Conservation (phyloP, 2,329 filamentous ascomycete species). For the Fusarium nelsonii region DNA sequence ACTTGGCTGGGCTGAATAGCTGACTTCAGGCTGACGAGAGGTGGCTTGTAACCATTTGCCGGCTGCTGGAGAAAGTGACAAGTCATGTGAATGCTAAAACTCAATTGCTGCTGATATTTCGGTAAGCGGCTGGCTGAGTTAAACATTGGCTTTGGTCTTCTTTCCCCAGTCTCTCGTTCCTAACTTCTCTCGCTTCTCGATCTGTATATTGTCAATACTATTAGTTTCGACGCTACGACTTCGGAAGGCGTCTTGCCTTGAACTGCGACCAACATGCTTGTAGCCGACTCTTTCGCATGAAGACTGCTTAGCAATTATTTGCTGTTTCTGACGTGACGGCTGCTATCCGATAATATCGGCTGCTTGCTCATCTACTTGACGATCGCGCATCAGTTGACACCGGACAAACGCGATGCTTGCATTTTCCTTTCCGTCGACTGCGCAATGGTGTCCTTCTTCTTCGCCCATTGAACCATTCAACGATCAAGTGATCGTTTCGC, state of each 20-base stretch:
- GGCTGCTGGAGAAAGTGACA: slow-evolving; percentile 10
- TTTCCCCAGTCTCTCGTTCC: not conserved
- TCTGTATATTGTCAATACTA: slow-evolving; percentile 1
- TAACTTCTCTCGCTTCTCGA: not conserved
- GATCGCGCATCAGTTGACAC: not conserved
- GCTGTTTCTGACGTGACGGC: not conserved
- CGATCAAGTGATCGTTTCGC: slow-evolving; percentile 11
- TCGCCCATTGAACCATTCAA: no score
- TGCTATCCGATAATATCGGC: not conserved
- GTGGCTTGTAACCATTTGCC: slow-evolving; percentile 22
- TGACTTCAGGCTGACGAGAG: slow-evolving; percentile 43
- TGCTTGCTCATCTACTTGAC: slow-evolving; percentile 2
- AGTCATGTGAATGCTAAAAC: slow-evolving; percentile 11
- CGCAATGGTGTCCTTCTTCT: not conserved
- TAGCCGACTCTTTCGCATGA: not conserved
- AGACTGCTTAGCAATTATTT: not conserved
- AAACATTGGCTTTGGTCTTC: not conserved
- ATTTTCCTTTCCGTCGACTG: not conserved
- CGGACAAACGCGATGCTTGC: not conserved
- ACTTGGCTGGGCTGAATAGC: slow-evolving; percentile 26
- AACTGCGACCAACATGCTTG: not conserved
- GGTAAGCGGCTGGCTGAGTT: slow-evolving; percentile 25
- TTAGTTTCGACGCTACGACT: not conserved
- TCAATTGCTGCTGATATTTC: slow-evolving; percentile 19
- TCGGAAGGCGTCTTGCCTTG: not conserved